phyloP scores from a whole-genome alignment of 208 protist genomes.

The Acanthamoeba divionensis region DNA sequence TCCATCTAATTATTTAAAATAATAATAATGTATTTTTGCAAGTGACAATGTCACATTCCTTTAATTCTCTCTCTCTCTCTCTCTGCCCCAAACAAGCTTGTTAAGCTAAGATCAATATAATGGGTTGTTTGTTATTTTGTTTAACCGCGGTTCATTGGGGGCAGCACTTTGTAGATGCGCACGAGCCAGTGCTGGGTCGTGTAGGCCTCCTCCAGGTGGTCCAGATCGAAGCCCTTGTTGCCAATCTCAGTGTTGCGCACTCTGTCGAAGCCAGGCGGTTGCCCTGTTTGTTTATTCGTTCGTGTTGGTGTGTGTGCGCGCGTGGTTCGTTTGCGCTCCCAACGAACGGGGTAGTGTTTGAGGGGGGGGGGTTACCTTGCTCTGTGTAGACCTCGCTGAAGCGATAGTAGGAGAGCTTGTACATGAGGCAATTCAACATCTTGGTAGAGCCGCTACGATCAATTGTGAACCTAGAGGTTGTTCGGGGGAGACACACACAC shows the following conservation, averaged over 20 bases:
- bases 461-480: conserved; percentile 58
- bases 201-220: conserved; percentile 83
- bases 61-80: too few relatives aligned
- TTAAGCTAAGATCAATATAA: too few relatives aligned
- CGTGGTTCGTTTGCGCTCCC: too few relatives aligned
- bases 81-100: too few relatives aligned
- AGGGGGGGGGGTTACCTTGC: conserved; percentile 62
- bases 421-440: conserved; percentile 90
- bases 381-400: conserved; percentile 87
- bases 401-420: conserved; percentile 90
- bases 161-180: conserved; percentile 94
- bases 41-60: too few relatives aligned
- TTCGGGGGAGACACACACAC: background rate
- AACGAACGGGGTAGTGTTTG: too few relatives aligned
- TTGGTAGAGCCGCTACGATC: conserved; percentile 67
- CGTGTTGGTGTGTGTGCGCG: too few relatives aligned
- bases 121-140: too few relatives aligned
- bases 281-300: background rate
- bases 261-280: conserved; percentile 76
- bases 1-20: too few relatives aligned
- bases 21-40: too few relatives aligned
- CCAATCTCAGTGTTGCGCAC: conserved; percentile 84
- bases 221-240: conserved; percentile 82
- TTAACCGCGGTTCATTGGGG: conserved; percentile 75
- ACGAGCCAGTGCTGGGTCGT: conserved; percentile 94